These are phyloP conservation scores for Pseudocercospora macadamiae DNA, from an alignment of 2,329 filamentous ascomycete genomes.

Conservation along the genomic window DNA sequence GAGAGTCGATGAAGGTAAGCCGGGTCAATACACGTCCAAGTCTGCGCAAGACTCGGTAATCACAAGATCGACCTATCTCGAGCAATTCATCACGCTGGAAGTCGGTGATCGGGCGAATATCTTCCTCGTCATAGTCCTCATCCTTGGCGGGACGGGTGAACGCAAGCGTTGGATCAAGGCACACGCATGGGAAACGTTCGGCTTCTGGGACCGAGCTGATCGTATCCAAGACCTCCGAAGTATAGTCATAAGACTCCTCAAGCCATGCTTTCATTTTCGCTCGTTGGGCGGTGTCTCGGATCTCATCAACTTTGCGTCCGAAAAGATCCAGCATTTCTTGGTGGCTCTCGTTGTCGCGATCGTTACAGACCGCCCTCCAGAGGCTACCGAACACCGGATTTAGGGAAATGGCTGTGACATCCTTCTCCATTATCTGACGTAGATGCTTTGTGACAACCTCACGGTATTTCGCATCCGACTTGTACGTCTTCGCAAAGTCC, in stretches of 20 bases:
- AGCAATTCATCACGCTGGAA: constrained; percentile 21
- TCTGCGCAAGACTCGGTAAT: constrained; percentile 14
- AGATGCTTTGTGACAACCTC: constrained; percentile 11
- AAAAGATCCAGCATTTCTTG: constrained; percentile 19
- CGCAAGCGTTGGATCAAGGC: constrained; percentile 17
- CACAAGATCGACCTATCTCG: constrained; percentile 20
- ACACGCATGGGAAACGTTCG: constrained; percentile 17
- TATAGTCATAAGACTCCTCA: constrained; percentile 22
- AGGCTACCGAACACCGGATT: constrained; percentile 23
- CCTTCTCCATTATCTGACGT: constrained; percentile 14
- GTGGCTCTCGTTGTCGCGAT: constrained; percentile 10
- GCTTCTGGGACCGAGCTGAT: constrained; percentile 15
- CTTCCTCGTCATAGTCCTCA: constrained; percentile 10
- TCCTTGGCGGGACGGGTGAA: constrained; percentile 2
- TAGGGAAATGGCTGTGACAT: constrained; percentile 18
- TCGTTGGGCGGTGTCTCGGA: constrained; percentile 3
- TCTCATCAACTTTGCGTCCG: constrained; percentile 13
- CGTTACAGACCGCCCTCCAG: constrained; percentile 21
- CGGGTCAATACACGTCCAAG: constrained; percentile 17
- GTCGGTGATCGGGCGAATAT: constrained; percentile 12
- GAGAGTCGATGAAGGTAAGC: constrained; percentile 17
- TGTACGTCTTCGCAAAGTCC: constrained; percentile 15
- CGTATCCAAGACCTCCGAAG: constrained; percentile 16
- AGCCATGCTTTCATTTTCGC: constrained; percentile 21
- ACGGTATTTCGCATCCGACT: constrained; percentile 9